Conservation (phyloP, 495 filamentous ascomycete genomes). For the Penicillium argentinense region DNA sequence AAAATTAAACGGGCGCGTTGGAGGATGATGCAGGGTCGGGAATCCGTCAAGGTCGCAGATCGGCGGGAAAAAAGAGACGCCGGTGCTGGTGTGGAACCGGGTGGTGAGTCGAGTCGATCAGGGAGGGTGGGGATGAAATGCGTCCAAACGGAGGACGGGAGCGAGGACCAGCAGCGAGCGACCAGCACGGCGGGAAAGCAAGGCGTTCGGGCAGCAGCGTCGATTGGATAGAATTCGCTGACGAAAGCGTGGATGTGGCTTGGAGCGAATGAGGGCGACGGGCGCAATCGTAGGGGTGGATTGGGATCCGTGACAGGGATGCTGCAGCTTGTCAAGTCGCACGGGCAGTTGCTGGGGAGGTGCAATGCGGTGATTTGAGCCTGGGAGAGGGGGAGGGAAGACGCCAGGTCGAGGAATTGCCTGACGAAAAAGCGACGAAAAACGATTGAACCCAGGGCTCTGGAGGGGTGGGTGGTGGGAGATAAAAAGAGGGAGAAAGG, state of each 20-base stretch:
- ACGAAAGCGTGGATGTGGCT: slow-evolving; percentile 31
- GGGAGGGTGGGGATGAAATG: slow-evolving; percentile 34
- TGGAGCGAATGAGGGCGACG: slow-evolving; percentile 31
- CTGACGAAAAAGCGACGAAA: neutral
- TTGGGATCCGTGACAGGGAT: slow-evolving; percentile 45
- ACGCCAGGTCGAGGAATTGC: slow-evolving; percentile 1
- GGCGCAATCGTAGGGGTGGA: slow-evolving; percentile 24
- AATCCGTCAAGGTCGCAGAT: slow-evolving; percentile 12
- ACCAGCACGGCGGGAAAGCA: slow-evolving; percentile 37
- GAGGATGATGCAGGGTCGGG: slow-evolving; percentile 9
- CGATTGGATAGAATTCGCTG: slow-evolving; percentile 33
- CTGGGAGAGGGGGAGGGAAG: slow-evolving; percentile 6
- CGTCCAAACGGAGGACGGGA: slow-evolving; percentile 23
- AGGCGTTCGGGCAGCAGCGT: slow-evolving; percentile 46
- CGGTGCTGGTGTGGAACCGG: slow-evolving; percentile 30
- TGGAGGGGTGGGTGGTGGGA: slow-evolving; percentile 3
- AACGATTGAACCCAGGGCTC: neutral
- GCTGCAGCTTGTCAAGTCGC: slow-evolving; percentile 35
- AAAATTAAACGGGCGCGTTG: slow-evolving; percentile 1
- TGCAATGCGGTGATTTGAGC: slow-evolving; percentile 14
- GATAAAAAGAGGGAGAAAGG: slow-evolving; percentile 2
- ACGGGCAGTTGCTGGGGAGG: slow-evolving; percentile 14
- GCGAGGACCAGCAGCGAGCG: slow-evolving; percentile 19
- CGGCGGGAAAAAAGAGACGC: slow-evolving; percentile 22
- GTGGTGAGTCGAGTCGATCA: slow-evolving; percentile 28